Percentiles rank a stretch among this genome's conserved stretches.
phyloP scores from a whole-genome alignment of 768 basidiomycete species.

The Atractiella rhizophila region DNA sequence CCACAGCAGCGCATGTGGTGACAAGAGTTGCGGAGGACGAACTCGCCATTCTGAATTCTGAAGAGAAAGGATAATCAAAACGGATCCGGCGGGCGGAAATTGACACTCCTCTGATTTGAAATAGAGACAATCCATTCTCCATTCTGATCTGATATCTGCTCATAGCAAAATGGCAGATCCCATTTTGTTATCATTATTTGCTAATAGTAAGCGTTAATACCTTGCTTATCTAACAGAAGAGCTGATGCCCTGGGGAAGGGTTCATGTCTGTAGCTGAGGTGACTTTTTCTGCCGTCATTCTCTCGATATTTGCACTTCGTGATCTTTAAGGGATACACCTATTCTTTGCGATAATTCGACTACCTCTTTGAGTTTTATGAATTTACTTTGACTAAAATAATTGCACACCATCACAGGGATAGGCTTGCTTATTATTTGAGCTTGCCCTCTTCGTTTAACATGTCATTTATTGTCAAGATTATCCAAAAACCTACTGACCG shows the following conservation, averaged over 20 bases:
- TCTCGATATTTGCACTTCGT: neutral
- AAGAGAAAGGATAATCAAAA: too few species aligned
- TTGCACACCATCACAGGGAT: too few species aligned
- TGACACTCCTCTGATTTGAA: too few species aligned
- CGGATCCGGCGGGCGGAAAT: too few species aligned
- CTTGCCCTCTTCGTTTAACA: slow-evolving; percentile 6
- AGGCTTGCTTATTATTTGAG: slow-evolving; percentile 6
- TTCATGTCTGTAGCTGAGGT: slow-evolving; percentile 57
- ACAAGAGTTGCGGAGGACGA: too few species aligned
- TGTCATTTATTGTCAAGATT: neutral
- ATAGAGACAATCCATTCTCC: too few species aligned
- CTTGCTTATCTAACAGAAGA: too few species aligned
- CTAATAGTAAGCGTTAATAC: too few species aligned
- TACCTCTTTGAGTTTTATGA: neutral
- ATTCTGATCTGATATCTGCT: neutral
- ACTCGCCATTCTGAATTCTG: too few species aligned
- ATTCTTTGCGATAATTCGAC: neutral
- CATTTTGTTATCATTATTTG: slow-evolving; percentile 68
- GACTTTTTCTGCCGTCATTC: neutral
- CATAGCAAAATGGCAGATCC: slow-evolving; percentile 33
- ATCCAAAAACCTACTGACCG: neutral
- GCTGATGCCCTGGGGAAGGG: too few species aligned
- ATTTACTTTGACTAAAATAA: too few species aligned
- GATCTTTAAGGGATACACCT: neutral
- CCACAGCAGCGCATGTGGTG: too few species aligned